Evolutionary conservation across 129 eudicot genomes (phyloP), one percentile per base, ranked within the genome.

Genomic region (Scalesia atractyloides): DNA sequence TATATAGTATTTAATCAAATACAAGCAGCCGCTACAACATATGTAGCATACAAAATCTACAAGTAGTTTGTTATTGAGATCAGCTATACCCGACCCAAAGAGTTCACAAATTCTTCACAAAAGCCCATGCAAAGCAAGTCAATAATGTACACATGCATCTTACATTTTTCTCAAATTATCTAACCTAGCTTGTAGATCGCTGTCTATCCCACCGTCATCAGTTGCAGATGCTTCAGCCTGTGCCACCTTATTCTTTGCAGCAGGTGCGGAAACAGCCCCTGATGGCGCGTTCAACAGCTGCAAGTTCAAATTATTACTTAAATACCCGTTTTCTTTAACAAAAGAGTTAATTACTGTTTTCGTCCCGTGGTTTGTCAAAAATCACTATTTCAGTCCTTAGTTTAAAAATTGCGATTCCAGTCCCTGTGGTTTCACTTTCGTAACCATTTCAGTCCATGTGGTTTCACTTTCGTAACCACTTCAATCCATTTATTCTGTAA

Each of bases 151-250:
- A 60, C 19, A 26, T 37, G 24, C 52, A 13, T 72, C 14, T 73
- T 82, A 92, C 98, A 89, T 89, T 78, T 69, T 89, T 71, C 98
- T 84, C 81, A 93, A 75, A 75, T 93, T 93, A 75, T 93, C 98
- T 83, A 93, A 84, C 88, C 98, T 89, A 63, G 98, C 98, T 73
- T 93, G 98, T 67, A 93, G 81, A 78, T 93, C 98, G 18, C 93
- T 88, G 73, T 93, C 98, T 70, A 93, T 85, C 51, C 95, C 98
- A 66, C 82, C 79, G 39, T 89, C 96, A 59, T 93, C 98, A 67
- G 81, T 73, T 30, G 78, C 47, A 12, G 89, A 86, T 13, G 88
- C 96, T 76, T 93, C 95, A 52, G 96, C 83, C 30, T 87, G 92
- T 79, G 89, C 84, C 72, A 67, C 84, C 76, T 82, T 84, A 33